A percentile compares a stretch with the other conserved stretches of the same genome.
phyloP scores from a whole-genome alignment of 1,284 basidiomycete species.

The Rhizopogon hawkerae region DNA sequence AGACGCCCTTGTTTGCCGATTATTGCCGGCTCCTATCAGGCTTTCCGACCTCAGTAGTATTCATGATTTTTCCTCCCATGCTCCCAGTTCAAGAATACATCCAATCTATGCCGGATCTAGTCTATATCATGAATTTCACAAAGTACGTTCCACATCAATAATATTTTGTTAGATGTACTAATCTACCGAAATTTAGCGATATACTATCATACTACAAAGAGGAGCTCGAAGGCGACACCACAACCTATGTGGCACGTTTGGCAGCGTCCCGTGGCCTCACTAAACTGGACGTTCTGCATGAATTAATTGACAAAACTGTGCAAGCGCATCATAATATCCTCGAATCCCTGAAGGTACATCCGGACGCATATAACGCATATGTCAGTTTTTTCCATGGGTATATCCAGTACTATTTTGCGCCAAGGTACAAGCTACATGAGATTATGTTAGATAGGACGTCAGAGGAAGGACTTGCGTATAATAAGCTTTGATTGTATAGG shows the following conservation, averaged over 20 bases:
- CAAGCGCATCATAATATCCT: background rate
- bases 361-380: conserved; percentile 14
- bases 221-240: conserved; percentile 23
- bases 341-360: conserved; percentile 9
- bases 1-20: no score
- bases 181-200: conserved; percentile 17
- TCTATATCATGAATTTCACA: conserved; percentile 17
- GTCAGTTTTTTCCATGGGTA: no score
- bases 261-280: conserved; percentile 9
- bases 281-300: conserved; percentile 17
- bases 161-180: no score
- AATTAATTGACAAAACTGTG: conserved; percentile 12
- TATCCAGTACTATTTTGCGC: no score
- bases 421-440: no score
- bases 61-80: conserved; percentile 21
- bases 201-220: conserved; percentile 31
- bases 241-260: conserved; percentile 24
- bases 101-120: conserved; percentile 21
- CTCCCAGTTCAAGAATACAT: conserved; percentile 20
- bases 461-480: no score
- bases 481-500: no score
- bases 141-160: conserved; percentile 16
- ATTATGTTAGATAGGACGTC: no score
- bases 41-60: no score
- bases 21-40: no score